phyloP scores from a whole-genome alignment of 495 filamentous ascomycete genomes.

The Eremomyces bilateralis region DNA sequence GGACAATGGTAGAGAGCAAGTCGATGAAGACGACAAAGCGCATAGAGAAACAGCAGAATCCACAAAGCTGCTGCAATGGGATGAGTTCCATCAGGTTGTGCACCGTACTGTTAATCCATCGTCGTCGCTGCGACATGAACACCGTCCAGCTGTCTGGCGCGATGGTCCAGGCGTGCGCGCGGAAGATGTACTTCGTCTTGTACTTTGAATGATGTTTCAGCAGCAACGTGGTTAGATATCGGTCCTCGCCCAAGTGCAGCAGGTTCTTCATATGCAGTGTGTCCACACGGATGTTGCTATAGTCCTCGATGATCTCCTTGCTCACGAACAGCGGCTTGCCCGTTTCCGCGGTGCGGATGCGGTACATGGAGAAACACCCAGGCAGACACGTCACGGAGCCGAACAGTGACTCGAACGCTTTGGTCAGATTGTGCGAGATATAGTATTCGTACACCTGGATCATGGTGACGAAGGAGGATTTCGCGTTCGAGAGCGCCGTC shows the following conservation, averaged over 20 bases:
- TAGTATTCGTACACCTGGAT: constrained; percentile 99
- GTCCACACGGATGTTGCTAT: constrained; percentile 83
- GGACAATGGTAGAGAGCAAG: constrained; percentile 72
- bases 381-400: constrained; percentile 94
- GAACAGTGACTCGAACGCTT: constrained; percentile 97
- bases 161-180: constrained; percentile 84
- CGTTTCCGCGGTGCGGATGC: constrained; percentile 77
- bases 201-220: constrained; percentile 80
- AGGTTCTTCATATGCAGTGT: constrained; percentile 99
- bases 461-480: constrained; percentile 86
- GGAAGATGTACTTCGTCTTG: constrained; percentile 94
- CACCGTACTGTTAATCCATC: constrained; percentile 98
- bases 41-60: constrained; percentile 99
- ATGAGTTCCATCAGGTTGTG: constrained; percentile 96
- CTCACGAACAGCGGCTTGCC: constrained; percentile 94
- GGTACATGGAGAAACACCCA: constrained; percentile 97
- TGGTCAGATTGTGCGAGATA: constrained; percentile 93
- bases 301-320: constrained; percentile 65
- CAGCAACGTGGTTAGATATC: constrained; percentile 86
- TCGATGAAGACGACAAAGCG: constrained; percentile 94
- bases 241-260: constrained; percentile 84
- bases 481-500: constrained; percentile 79
- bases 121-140: constrained; percentile 91
- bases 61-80: constrained; percentile 78
- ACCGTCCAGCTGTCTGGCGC: constrained; percentile 84